Evolutionary conservation across 1,284 basidiomycete species (phyloP), one percentile per base, ranked within the genome.

Genomic region (Stygiomarasmius scandens): DNA sequence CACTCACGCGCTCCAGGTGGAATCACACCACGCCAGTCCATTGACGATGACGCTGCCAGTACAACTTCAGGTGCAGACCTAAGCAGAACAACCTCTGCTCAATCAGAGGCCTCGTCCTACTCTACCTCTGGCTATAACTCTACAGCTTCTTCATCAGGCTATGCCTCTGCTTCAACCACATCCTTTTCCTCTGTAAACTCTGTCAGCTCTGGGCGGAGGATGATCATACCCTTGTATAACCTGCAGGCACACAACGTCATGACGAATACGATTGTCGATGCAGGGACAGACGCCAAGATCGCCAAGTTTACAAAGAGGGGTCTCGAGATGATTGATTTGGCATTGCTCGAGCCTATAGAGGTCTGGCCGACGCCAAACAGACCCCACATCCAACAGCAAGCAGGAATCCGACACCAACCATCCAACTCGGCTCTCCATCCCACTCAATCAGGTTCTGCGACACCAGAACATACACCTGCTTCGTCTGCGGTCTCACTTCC

Each of bases 221-320:
- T 89, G 64, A 95, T 98, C 64, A 90, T 95, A 49, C 96, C 96
- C 0, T 80, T 98, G 14, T 98, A 97, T 77, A 98, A 96, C 67
- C 82, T 98, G 32, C 89, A 92, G 55, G 92, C 90, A 2, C 96
- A 99, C 74, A 93, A 93, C 63, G 93, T 98, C 57, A 84, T 96
- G 78, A 90, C 94, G 10, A 96, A 96, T 61, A 88, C 89, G 27
- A 89, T 97, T 56, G 86, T 93, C 29, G 94, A 96, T 67, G 93
- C 93, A 0, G 95, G 95, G 2, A 99, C 96, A 0, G 96, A 98
- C 63, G 92, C 92, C 27, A 94, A 93, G 71, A 89, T 99, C 11
- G 95, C 96, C 16, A 94, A 90, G 68, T 97, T 97, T 69, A 79
- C 84, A 61, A 93, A 89, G 66, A 86, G 91, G 14, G 90, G 92